Base-by-base conservation (phyloP, 2,329 filamentous ascomycete genomes). In the Trichoderma harzianum region DNA sequence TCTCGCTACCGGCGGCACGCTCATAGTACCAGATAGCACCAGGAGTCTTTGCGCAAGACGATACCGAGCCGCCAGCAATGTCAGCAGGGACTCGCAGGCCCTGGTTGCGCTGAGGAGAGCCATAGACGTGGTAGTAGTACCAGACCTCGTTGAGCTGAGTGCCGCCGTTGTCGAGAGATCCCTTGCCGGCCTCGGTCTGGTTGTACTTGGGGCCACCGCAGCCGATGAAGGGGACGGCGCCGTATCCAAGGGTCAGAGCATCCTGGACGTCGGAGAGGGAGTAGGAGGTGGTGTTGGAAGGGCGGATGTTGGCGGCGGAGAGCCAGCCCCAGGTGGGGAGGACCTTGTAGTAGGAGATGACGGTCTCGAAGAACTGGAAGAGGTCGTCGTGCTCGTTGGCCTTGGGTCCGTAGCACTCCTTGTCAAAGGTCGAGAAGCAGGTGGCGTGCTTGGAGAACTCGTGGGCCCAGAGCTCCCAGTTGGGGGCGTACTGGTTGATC, bases 381-480 rank as follows among this genome's bases (percentile, higher is more conserved):
- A 92, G 85, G 28, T 92, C 90, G 72, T 86, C 82, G 79, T 90
- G 86, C 74, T 86, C 66, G 62, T 78, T 77, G 78, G 90, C 89
- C 73, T 83, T 77, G 6, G 89, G 87, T 0, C 88, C 88, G 79
- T 91, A 92, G 85, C 90, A 92, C 34, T 87, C 85, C 7, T 84
- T 80, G 76, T 91, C 88, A 77, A 92, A 92, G 73, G 87, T 91
- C 61, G 86, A 88, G 83, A 83, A 92, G 84, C 90, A 92, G 16
- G 90, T 92, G 3, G 86, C 90, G 79, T 91, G 89, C 83, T 92
- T 92, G 80, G 84, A 86, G 82, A 90, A 91, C 78, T 92, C 89
- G 82, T 91, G 89, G 51, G 80, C 90, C 89, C 90, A 92, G 81
- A 92, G 88, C 39, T 86, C 84, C 65, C 82, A 78, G 80, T 89